These are phyloP conservation scores for Penicillium freii DNA, from an alignment of 2,329 filamentous ascomycete species.

Conservation along the genomic window DNA sequence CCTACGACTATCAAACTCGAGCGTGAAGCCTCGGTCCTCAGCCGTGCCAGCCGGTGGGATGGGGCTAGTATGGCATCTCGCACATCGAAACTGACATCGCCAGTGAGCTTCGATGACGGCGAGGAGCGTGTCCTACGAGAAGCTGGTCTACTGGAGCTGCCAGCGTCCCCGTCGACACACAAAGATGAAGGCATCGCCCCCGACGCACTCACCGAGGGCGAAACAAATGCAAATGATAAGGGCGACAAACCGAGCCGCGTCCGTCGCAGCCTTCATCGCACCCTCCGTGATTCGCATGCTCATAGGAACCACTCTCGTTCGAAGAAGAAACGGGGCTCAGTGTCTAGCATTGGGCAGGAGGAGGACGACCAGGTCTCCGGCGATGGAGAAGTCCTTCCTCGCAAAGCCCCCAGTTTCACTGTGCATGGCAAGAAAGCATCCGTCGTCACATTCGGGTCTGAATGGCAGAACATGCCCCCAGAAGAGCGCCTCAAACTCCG, in stretches of 20 bases:
- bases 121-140: slow-evolving; percentile 68
- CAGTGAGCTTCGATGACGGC: slow-evolving; percentile 57
- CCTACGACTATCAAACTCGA: slow-evolving; percentile 29
- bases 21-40: slow-evolving; percentile 41
- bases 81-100: slow-evolving; percentile 37
- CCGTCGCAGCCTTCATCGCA: slow-evolving; percentile 83
- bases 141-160: slow-evolving; percentile 60
- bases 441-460: slow-evolving; percentile 92
- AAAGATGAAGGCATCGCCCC: slow-evolving; percentile 42
- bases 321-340: slow-evolving; percentile 72
- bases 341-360: slow-evolving; percentile 55
- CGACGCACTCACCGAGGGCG: slow-evolving; percentile 42
- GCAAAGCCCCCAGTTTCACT: slow-evolving; percentile 85
- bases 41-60: slow-evolving; percentile 38
- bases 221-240: slow-evolving; percentile 31
- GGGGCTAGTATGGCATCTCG: slow-evolving; percentile 35
- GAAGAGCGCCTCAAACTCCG: slow-evolving; percentile 70
- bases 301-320: slow-evolving; percentile 64
- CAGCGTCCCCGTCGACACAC: slow-evolving; percentile 44
- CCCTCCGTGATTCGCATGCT: slow-evolving; percentile 74
- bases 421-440: slow-evolving; percentile 98
- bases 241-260: slow-evolving; percentile 63
- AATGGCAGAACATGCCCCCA: slow-evolving; percentile 73
- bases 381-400: slow-evolving; percentile 67
- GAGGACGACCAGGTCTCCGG: slow-evolving; percentile 49